Evolutionary conservation across 495 filamentous ascomycete genomes (phyloP), one percentile per base, ranked within the genome.

Genomic region (Penicillium roqueforti): DNA sequence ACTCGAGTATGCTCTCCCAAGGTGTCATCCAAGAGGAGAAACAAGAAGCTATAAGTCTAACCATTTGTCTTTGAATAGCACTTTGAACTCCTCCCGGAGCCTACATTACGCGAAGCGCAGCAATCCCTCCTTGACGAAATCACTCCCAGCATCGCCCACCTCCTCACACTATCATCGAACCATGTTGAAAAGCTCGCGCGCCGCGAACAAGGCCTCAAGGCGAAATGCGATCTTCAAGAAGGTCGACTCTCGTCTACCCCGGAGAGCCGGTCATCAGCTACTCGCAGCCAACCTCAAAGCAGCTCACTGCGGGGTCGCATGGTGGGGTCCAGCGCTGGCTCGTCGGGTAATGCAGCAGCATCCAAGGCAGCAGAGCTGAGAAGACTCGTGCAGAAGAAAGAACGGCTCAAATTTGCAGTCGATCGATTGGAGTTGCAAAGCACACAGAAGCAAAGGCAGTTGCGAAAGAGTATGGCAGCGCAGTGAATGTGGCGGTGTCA

Each of bases 381-480:
- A 68, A 76, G 83, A 59, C 54, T 90, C 59, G 73, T 83, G 63
- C 79, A 80, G 68, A 91, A 88, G 79, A 91, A 89, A 70, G 87
- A 91, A 67, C 72, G 88, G 53, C 68, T 91, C 58, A 80, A 83
- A 56, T 91, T 89, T 77, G 87, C 85, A 32, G 84, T 92, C 38
- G 86, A 88, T 62, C 76, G 87, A 48, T 62, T 92, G 68, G 76
- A 79, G 62, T 63, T 92, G 68, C 87, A 92, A 70, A 76, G 72
- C 51, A 76, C 66, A 47, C 80, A 88, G 73, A 70, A 78, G 67
- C 81, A 91, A 72, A 78, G 88, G 57, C 87, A 91, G 66, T 67
- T 92, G 73, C 80, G 88, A 70, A 89, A 86, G 85, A 91, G 87
- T 66, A 86, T 91, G 83, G 86, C 76, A 47, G 72, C 75, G 36